Conservation (phyloP, 140 eudicot genomes). For the Stevia rebaudiana region DNA sequence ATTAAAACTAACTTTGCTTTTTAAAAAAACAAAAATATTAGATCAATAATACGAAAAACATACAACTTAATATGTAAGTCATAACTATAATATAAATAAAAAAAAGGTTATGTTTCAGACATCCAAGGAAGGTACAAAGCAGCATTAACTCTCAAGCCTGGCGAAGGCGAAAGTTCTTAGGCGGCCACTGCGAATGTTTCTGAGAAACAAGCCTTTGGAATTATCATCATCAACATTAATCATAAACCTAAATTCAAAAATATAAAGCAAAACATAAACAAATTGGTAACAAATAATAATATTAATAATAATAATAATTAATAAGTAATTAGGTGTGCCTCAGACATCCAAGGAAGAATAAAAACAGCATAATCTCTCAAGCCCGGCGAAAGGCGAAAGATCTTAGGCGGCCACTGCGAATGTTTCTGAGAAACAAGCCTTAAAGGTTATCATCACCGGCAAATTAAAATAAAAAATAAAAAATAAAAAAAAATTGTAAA, state of each 20-base stretch:
- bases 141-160: conserved; percentile 58
- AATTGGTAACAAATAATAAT: neutral
- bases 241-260: neutral
- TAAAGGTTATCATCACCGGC: conserved; percentile 26
- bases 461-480: no score
- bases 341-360: conserved; percentile 57
- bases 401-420: conserved; percentile 54
- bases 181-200: conserved; percentile 63
- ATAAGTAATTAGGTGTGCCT: neutral
- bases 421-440: conserved; percentile 58
- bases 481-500: no score
- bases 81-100: neutral
- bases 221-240: conserved; percentile 14
- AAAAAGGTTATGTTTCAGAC: conserved; percentile 24
- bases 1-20: no score
- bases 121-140: conserved; percentile 53
- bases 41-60: no score
- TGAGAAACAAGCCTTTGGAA: conserved; percentile 48
- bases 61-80: no score
- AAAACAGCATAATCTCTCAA: conserved; percentile 41
- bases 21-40: no score
- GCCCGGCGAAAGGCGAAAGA: conserved; percentile 55
- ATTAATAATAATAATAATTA: neutral
- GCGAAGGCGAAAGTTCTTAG: conserved; percentile 56
- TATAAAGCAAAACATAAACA: no score